Evolutionary conservation across 768 basidiomycete genomes (phyloP).

Genomic region (Collybia sordida): DNA sequence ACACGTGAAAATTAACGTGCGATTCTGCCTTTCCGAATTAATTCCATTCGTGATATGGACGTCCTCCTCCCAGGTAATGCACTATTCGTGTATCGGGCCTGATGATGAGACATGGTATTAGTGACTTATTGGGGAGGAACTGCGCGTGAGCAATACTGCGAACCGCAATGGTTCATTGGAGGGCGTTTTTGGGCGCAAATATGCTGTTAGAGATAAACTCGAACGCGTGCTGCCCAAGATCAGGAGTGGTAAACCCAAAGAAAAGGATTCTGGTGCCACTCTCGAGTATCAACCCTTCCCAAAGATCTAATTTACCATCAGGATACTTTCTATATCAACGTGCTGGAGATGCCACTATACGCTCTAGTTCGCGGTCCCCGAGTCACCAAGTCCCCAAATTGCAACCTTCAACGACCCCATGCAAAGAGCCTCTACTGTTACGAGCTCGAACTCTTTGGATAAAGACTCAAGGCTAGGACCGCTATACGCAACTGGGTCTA

Average conservation of each 20-base stretch:
- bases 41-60: constrained; percentile 86
- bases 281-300: constrained; percentile 28
- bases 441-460: constrained; percentile 4
- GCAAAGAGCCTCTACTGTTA: constrained; percentile 11
- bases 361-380: constrained; percentile 35
- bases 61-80: constrained; percentile 81
- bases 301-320: constrained; percentile 46
- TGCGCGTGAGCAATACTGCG: constrained; percentile 48
- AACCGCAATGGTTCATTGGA: constrained; percentile 65
- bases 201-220: constrained; percentile 65
- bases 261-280: constrained; percentile 27
- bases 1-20: constrained; percentile 85
- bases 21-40: constrained; percentile 76
- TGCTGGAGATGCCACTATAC: constrained; percentile 14
- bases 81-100: constrained; percentile 91
- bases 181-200: constrained; percentile 57
- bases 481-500: constrained; percentile 26
- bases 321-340: constrained; percentile 56
- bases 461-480: constrained; percentile 21
- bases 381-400: constrained; percentile 40
- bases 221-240: constrained; percentile 77
- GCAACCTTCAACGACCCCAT: constrained; percentile 25
- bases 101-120: constrained; percentile 93
- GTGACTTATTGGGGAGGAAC: constrained; percentile 90
- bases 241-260: constrained; percentile 56